phyloP scores from a whole-genome alignment of 192 early-diverging fungal genomes.

The Umbelopsis sp. region DNA sequence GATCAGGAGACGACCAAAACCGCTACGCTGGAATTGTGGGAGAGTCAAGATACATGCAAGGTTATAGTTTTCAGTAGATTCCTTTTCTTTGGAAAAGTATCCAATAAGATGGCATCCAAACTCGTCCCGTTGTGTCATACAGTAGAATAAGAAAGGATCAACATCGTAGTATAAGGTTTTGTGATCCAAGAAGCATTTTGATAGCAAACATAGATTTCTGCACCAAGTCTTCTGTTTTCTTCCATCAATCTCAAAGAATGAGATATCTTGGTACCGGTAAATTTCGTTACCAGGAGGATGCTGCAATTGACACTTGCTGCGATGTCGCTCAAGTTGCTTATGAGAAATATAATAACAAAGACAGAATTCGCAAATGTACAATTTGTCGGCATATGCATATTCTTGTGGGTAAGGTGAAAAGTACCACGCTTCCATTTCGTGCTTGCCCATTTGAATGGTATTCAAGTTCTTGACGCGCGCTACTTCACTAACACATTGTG shows the following conservation, averaged over 20 bases:
- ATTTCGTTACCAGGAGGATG: slow-evolving; percentile 99
- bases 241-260: slow-evolving; percentile 99
- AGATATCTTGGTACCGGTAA: slow-evolving; percentile 88
- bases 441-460: slow-evolving; percentile 87
- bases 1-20: slow-evolving; percentile 93
- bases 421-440: slow-evolving; percentile 97
- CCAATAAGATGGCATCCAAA: slow-evolving; percentile 90
- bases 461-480: slow-evolving; percentile 95
- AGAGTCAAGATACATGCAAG: slow-evolving; percentile 98
- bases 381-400: slow-evolving; percentile 69
- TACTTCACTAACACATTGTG: slow-evolving; percentile 92
- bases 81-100: slow-evolving; percentile 99
- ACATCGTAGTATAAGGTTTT: slow-evolving; percentile 99
- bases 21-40: slow-evolving; percentile 95
- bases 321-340: slow-evolving; percentile 80
- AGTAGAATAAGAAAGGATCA: slow-evolving; percentile 97
- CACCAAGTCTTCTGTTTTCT: slow-evolving; percentile 91
- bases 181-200: slow-evolving; percentile 98
- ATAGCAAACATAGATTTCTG: slow-evolving; percentile 93
- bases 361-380: slow-evolving; percentile 98
- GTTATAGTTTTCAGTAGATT: slow-evolving; percentile 95
- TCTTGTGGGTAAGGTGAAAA: slow-evolving; percentile 97
- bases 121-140: slow-evolving; percentile 88
- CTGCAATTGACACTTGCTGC: slow-evolving; percentile 82
- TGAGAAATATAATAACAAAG: slow-evolving; percentile 77